Conservation (phyloP, 495 filamentous ascomycete species). For the Podospora anserina region DNA sequence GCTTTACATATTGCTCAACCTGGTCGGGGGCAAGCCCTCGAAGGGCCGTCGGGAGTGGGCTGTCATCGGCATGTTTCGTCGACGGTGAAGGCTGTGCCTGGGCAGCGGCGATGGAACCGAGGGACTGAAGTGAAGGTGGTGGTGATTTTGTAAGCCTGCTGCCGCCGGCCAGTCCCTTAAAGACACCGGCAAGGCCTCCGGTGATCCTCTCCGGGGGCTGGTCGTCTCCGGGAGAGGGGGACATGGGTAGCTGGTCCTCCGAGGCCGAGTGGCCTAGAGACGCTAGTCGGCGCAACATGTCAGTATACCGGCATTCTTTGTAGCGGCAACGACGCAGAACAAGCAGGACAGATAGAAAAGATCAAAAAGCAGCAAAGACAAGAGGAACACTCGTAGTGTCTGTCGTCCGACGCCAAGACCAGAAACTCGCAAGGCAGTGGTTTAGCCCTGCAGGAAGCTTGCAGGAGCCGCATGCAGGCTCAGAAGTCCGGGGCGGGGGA, state of each 20-base stretch:
- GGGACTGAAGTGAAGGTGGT: slow-evolving; percentile 29
- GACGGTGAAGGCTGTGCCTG: slow-evolving; percentile 13
- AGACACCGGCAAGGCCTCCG: slow-evolving; percentile 53
- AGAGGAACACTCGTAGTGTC: not conserved
- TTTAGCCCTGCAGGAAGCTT: slow-evolving; percentile 22
- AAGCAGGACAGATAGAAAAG: not conserved
- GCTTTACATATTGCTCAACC: slow-evolving; percentile 42
- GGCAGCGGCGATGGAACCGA: slow-evolving; percentile 22
- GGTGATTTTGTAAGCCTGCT: slow-evolving; percentile 44
- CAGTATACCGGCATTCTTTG: slow-evolving; percentile 27
- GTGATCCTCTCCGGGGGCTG: slow-evolving; percentile 47
- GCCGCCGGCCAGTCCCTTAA: slow-evolving; percentile 53
- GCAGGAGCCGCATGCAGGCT: slow-evolving; percentile 37
- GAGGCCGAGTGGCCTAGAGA: slow-evolving; percentile 43
- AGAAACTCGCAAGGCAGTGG: slow-evolving; percentile 18
- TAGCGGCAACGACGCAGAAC: not conserved
- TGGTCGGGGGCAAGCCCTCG: slow-evolving; percentile 40
- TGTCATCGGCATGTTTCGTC: slow-evolving; percentile 34
- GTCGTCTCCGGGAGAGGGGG: slow-evolving; percentile 55
- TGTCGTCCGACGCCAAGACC: slow-evolving; percentile 20
- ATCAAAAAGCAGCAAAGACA: not conserved
- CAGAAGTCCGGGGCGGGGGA: slow-evolving; percentile 13
- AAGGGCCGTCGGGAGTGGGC: slow-evolving; percentile 23
- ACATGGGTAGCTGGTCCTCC: slow-evolving; percentile 46
- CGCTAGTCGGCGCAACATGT: slow-evolving; percentile 47